Evolutionary conservation across 192 early-diverging fungal species (phyloP).

Genomic region (Coemansia reversa): DNA sequence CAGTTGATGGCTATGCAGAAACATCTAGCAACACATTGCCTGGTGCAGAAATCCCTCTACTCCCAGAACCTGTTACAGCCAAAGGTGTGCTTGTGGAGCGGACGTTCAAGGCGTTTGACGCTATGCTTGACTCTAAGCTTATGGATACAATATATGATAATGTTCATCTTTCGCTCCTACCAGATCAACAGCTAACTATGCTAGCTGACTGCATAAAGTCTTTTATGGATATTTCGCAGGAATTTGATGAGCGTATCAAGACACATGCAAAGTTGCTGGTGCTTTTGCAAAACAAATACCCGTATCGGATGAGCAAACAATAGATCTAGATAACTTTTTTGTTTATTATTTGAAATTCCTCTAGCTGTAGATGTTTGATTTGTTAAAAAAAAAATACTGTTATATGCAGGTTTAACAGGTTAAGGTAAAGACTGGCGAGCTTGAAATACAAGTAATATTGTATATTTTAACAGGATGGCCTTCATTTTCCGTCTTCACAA

Average conservation of each 20-base stretch:
- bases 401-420: too few relatives aligned
- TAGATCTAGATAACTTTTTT: background rate
- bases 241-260: conserved; percentile 26
- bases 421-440: too few relatives aligned
- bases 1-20: conserved; percentile 33
- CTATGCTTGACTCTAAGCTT: conserved; percentile 22
- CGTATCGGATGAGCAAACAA: conserved; percentile 36
- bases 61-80: conserved; percentile 22
- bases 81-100: conserved; percentile 36
- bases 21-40: conserved; percentile 4
- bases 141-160: conserved; percentile 28
- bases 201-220: conserved; percentile 38
- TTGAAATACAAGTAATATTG: too few relatives aligned
- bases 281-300: conserved; percentile 43
- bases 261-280: conserved; percentile 17
- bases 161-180: conserved; percentile 25
- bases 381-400: too few relatives aligned
- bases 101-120: conserved; percentile 40
- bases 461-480: too few relatives aligned
- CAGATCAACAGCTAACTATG: conserved; percentile 41
- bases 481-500: background rate
- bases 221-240: conserved; percentile 22
- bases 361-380: too few relatives aligned
- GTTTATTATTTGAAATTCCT: background rate
- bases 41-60: conserved; percentile 32